Evolutionary conservation across 441 rosid genomes (phyloP).

Genomic region (Flueggea neowawraea): DNA sequence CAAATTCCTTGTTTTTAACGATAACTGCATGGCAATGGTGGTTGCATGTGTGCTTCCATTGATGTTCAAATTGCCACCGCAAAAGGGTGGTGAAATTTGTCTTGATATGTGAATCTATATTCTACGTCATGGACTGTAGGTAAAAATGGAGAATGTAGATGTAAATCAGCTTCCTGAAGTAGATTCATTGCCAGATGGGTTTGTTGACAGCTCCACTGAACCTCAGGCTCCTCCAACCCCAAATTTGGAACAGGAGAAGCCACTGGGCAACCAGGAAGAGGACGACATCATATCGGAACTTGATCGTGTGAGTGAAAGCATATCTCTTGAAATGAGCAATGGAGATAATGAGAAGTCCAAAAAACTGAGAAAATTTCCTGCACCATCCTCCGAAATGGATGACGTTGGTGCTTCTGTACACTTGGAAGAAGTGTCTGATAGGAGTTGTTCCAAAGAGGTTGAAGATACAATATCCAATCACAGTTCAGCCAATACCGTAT

Average conservation of each 20-base stretch:
- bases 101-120: not conserved
- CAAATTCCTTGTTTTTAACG: no score
- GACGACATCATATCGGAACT: conserved; percentile 16
- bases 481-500: conserved; percentile 18
- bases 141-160: conserved; percentile 55
- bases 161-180: conserved; percentile 86
- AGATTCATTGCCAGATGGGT: conserved; percentile 89
- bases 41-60: not conserved
- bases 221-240: conserved; percentile 47
- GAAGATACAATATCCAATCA: conserved; percentile 18
- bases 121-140: conserved; percentile 8
- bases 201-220: conserved; percentile 74
- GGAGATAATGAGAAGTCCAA: conserved; percentile 38
- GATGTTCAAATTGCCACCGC: not conserved
- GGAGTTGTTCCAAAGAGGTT: conserved; percentile 24
- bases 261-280: conserved; percentile 24
- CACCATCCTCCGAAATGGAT: conserved; percentile 51
- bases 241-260: conserved; percentile 39
- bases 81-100: not conserved
- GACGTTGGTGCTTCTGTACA: conserved; percentile 39
- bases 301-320: conserved; percentile 20
- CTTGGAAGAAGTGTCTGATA: conserved; percentile 22
- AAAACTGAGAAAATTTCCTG: conserved; percentile 56
- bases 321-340: conserved; percentile 19
- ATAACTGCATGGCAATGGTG: no score